Conservation (phyloP, 2,329 filamentous ascomycete species). For the Hypoxylon rubiginosum region DNA sequence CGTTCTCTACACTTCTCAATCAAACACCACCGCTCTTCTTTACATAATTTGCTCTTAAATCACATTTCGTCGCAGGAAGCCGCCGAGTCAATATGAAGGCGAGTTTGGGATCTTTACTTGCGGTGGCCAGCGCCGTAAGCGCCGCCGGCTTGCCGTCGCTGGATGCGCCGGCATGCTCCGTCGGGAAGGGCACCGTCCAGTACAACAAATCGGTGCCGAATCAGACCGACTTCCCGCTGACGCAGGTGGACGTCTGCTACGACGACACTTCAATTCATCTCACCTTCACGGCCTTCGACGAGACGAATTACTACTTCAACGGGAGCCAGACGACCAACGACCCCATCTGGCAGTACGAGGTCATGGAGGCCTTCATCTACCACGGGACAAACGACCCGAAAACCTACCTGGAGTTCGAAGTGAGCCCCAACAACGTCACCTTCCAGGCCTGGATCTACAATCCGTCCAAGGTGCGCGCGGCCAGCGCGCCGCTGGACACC, state of each 20-base stretch:
- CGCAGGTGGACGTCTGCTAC: conserved; percentile 63
- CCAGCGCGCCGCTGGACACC: conserved; percentile 59
- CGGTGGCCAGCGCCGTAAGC: conserved; percentile 29
- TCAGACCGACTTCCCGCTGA: conserved; percentile 57
- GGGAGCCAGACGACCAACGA: conserved; percentile 59
- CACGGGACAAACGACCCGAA: conserved; percentile 61
- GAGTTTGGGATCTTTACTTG: conserved; percentile 34
- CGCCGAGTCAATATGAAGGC: conserved; percentile 36
- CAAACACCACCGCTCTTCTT: not conserved
- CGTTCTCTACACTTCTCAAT: not conserved
- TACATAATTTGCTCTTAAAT: not conserved
- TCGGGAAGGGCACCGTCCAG: conserved; percentile 52
- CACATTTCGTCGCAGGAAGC: conserved; percentile 25
- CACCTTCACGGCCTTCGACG: conserved; percentile 60
- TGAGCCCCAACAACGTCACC: conserved; percentile 65
- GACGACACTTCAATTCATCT: conserved; percentile 56
- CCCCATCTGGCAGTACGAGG: conserved; percentile 63
- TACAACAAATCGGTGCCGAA: conserved; percentile 61
- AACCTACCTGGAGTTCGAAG: conserved; percentile 65
- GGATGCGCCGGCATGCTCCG: conserved; percentile 57
- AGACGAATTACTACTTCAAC: conserved; percentile 63
- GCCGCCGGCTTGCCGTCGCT: conserved; percentile 47
- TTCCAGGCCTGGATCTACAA: conserved; percentile 67
- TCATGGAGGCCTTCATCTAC: conserved; percentile 65
- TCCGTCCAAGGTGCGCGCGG: conserved; percentile 59